A percentile compares a stretch with the other conserved stretches of the same genome.
phyloP scores from a whole-genome alignment of 2,329 filamentous ascomycete genomes.

The Phoma sp. region DNA sequence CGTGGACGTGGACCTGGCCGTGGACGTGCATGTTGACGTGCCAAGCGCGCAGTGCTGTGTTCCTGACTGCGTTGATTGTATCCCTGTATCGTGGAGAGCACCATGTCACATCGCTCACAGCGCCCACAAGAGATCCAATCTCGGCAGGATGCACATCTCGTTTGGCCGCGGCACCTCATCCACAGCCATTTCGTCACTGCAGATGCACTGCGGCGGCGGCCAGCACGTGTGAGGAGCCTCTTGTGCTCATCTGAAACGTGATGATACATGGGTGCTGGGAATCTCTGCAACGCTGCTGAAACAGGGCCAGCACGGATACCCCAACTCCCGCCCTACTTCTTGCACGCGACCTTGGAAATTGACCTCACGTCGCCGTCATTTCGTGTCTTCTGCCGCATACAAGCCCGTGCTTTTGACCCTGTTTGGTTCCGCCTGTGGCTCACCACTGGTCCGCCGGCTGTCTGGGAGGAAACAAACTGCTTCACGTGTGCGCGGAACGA shows the following conservation, averaged over 20 bases:
- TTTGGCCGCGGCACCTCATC: background rate
- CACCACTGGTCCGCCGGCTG: background rate
- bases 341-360: conserved; percentile 21
- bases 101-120: background rate
- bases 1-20: no score
- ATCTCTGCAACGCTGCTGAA: conserved; percentile 42
- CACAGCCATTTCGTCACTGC: background rate
- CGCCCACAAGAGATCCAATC: background rate
- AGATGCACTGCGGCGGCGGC: background rate
- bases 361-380: conserved; percentile 1
- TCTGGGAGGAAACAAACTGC: background rate
- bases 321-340: background rate
- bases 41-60: no score
- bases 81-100: no score
- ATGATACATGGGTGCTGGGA: conserved; percentile 9
- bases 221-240: conserved; percentile 12
- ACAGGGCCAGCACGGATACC: conserved; percentile 26
- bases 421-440: background rate
- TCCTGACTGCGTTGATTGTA: no score
- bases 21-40: no score
- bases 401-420: background rate
- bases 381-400: background rate
- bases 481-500: background rate
- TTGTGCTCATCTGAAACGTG: background rate
- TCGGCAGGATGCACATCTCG: background rate